phyloP scores from a whole-genome alignment of 495 filamentous ascomycete species.

The Xylaria scruposa region DNA sequence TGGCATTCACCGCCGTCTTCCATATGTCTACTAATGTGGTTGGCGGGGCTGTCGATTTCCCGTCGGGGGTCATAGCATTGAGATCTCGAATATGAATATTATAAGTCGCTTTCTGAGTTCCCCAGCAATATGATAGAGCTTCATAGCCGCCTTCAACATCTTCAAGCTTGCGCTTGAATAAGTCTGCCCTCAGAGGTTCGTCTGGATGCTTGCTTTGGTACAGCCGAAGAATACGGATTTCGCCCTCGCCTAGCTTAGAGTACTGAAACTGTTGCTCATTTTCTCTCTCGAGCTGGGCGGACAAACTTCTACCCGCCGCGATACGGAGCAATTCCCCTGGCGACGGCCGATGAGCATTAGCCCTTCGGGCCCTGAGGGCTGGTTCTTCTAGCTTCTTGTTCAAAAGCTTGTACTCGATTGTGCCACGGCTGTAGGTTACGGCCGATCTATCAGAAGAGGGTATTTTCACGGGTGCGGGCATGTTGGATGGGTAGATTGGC shows the following conservation, averaged over 20 bases:
- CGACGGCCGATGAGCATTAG: not conserved
- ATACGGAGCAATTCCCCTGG: not conserved
- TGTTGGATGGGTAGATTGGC: not conserved
- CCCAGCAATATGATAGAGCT: not conserved
- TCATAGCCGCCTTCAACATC: not conserved
- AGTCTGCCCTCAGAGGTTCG: not conserved
- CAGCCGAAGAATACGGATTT: not conserved
- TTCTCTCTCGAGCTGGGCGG: not conserved
- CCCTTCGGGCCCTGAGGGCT: not conserved
- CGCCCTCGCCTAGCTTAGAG: not conserved
- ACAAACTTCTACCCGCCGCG: not conserved
- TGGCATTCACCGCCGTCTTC: not conserved
- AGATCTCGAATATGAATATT: not conserved
- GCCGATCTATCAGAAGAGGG: not conserved
- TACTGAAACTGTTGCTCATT: not conserved
- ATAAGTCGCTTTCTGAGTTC: not conserved
- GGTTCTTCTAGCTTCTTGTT: not conserved
- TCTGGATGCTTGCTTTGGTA: not conserved
- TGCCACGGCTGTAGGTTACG: not conserved
- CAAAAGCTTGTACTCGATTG: not conserved
- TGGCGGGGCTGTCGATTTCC: not conserved
- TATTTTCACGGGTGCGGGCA: not conserved
- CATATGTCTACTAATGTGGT: not conserved
- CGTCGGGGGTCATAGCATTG: not conserved
- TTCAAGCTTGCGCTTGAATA: constrained; percentile 2